A percentile compares a stretch with the other conserved stretches of the same genome.
Conservation (phyloP, 2,329 filamentous ascomycete genomes). For the Fusarium sp. region DNA sequence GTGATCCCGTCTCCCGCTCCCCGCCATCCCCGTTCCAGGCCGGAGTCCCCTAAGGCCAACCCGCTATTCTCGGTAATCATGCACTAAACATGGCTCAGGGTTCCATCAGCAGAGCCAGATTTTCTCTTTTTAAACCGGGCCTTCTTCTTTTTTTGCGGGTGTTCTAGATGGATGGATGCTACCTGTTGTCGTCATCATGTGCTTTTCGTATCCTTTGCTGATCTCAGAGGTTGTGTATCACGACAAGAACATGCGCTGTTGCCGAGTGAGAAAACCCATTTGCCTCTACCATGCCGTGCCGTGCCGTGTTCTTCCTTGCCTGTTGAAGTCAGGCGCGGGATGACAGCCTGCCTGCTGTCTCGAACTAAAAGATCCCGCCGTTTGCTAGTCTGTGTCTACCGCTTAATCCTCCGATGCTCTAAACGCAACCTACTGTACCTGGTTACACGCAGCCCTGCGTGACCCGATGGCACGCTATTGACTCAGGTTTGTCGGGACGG, state of each 20-base stretch:
- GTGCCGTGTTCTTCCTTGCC: not conserved
- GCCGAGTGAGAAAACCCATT: not conserved
- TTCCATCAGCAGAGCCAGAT: conserved; percentile 21
- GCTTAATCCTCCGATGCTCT: conserved; percentile 12
- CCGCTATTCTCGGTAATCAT: conserved; percentile 39
- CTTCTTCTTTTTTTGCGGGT: not conserved
- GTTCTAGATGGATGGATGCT: not conserved
- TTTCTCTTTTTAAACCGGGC: not conserved
- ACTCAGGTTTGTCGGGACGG: not conserved
- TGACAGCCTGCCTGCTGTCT: conserved; percentile 15
- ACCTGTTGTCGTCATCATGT: conserved; percentile 1
- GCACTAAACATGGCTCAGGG: conserved; percentile 30
- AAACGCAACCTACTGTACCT: not conserved
- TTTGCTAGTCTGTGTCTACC: conserved; percentile 6
- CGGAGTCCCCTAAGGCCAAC: conserved; percentile 22
- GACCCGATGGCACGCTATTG: not conserved
- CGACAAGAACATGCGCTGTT: not conserved
- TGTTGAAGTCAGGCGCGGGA: not conserved
- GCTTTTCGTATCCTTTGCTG: conserved; percentile 9
- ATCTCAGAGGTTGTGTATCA: not conserved
- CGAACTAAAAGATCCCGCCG: conserved; percentile 2
- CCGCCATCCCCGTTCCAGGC: conserved; percentile 9
- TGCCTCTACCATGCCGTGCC: not conserved
- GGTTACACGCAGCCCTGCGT: conserved; percentile 17
- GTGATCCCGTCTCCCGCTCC: not conserved